These are phyloP conservation scores for Globisporangium camurandrum DNA, from an alignment of 352 stramenopile genomes.

Conservation along the genomic window DNA sequence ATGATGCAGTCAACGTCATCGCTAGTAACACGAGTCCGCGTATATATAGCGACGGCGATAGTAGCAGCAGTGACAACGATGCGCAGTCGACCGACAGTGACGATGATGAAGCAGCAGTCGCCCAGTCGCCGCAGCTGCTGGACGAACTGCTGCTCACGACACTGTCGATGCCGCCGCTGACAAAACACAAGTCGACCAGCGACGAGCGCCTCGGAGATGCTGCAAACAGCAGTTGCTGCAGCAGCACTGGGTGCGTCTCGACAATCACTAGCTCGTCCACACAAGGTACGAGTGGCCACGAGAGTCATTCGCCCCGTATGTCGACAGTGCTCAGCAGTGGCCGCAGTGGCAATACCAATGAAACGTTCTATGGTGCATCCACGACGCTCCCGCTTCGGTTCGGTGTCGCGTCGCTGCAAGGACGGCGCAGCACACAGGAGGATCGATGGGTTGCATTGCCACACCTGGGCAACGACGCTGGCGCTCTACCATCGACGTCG, in stretches of 20 bases:
- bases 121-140: slow-evolving; percentile 55
- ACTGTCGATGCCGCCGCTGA: slow-evolving; percentile 54
- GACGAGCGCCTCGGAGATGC: no score
- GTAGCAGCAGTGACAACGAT: slow-evolving; percentile 9
- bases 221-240: no score
- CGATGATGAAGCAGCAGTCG: slow-evolving; percentile 54
- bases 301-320: not conserved
- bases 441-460: slow-evolving; percentile 61
- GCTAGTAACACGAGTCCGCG: slow-evolving; percentile 1
- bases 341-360: not conserved
- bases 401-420: slow-evolving; percentile 49
- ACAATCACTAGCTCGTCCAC: no score
- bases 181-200: slow-evolving; percentile 14
- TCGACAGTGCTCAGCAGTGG: not conserved
- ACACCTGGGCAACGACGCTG: slow-evolving; percentile 14
- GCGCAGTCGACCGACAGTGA: slow-evolving; percentile 42
- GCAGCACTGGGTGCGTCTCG: no score
- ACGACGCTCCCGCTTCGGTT: slow-evolving; percentile 24
- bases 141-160: slow-evolving; percentile 74
- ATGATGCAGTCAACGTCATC: no score
- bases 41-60: not conserved
- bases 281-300: not conserved
- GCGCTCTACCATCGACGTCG: no score
- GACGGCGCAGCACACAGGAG: slow-evolving; percentile 64
- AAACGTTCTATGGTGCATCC: slow-evolving; percentile 37